phyloP scores from a whole-genome alignment of 2,329 filamentous ascomycete genomes.

The Dactylonectria estremocensis region DNA sequence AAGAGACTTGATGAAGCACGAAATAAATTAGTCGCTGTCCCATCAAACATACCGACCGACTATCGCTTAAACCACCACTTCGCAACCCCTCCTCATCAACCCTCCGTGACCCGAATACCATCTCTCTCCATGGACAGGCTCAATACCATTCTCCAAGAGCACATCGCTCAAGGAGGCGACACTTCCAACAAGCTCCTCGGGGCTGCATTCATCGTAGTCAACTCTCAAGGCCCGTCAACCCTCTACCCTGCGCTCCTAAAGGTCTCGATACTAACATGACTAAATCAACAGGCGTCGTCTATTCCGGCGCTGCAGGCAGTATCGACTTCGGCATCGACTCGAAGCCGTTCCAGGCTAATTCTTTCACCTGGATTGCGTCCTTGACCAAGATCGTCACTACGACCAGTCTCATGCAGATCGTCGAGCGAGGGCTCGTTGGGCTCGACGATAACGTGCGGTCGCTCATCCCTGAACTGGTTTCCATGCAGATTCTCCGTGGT shows the following conservation, averaged over 20 bases:
- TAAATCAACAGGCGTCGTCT: constrained; percentile 51
- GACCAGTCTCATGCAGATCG: constrained; percentile 57
- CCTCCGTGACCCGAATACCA: background rate
- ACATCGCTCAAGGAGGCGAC: constrained; percentile 49
- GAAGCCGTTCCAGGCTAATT: constrained; percentile 48
- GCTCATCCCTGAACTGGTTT: constrained; percentile 53
- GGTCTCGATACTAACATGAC: background rate
- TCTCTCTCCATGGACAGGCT: constrained; percentile 47
- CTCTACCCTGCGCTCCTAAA: background rate
- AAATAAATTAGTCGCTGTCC: background rate
- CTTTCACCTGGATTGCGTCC: constrained; percentile 59
- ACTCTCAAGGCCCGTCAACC: constrained; percentile 48
- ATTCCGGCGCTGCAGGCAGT: constrained; percentile 56
- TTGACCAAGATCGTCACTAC: constrained; percentile 61
- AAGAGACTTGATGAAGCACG: background rate
- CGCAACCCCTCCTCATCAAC: background rate
- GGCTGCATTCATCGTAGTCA: constrained; percentile 54
- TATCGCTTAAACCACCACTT: too few species aligned
- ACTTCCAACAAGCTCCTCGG: constrained; percentile 54
- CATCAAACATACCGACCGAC: background rate
- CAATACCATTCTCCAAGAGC: constrained; percentile 49
- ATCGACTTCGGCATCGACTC: constrained; percentile 50
- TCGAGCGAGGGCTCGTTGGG: constrained; percentile 53
- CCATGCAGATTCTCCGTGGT: constrained; percentile 55
- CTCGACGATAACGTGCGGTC: constrained; percentile 57